phyloP scores from a whole-genome alignment of 148 eudicot genomes.

The Chenopodium quinoa region DNA sequence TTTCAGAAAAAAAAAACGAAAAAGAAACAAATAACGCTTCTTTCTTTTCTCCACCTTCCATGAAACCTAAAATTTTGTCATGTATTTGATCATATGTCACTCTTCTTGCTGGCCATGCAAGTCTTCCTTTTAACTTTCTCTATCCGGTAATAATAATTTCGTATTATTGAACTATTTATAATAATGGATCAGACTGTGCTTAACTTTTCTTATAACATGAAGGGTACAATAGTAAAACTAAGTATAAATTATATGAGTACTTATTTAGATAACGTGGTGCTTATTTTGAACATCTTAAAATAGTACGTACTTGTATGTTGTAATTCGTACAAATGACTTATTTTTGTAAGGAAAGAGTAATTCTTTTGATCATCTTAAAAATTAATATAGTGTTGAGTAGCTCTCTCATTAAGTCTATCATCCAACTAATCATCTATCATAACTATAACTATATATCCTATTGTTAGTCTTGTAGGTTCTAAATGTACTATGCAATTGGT shows the following conservation, averaged over 20 bases:
- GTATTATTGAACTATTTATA: too few relatives aligned
- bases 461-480: neutral
- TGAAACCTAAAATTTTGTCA: constrained; percentile 37
- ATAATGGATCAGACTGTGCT: too few relatives aligned
- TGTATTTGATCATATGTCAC: constrained; percentile 20
- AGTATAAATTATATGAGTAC: too few relatives aligned
- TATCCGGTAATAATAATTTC: too few relatives aligned
- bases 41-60: constrained; percentile 16
- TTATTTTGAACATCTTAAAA: too few relatives aligned
- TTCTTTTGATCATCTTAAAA: neutral
- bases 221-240: too few relatives aligned
- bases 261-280: too few relatives aligned
- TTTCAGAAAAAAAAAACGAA: neutral
- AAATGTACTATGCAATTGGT: neutral
- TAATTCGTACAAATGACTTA: too few relatives aligned
- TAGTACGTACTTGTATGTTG: too few relatives aligned
- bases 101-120: constrained; percentile 18
- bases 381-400: neutral
- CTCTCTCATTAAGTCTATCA: constrained; percentile 16
- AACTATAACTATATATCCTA: neutral
- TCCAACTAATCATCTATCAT: constrained; percentile 6
- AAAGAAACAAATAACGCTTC: neutral
- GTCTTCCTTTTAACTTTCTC: neutral
- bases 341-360: neutral
- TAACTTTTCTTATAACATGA: too few relatives aligned